Percentiles rank a stretch among this genome's conserved stretches.
These are phyloP conservation scores for Paraleonurus japonicus DNA, from an alignment of 257 asterid species.

Conservation along the genomic window DNA sequence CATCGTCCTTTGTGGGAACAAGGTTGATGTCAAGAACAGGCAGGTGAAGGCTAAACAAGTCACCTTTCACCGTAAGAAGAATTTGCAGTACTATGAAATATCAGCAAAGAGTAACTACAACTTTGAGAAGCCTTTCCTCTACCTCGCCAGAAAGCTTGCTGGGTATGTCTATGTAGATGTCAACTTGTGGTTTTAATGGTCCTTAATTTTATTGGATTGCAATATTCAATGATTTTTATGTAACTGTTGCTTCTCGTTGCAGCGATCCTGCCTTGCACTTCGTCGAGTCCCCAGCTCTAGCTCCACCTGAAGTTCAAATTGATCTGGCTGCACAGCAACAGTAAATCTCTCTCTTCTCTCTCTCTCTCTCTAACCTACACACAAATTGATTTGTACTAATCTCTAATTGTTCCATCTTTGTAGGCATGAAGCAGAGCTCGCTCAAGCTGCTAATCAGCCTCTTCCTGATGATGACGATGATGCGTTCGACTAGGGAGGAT, in stretches of 20 bases:
- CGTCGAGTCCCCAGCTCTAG: constrained; percentile 71
- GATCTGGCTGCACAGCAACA: constrained; percentile 58
- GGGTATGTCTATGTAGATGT: constrained; percentile 40
- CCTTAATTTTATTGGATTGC: background rate
- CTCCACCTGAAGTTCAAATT: constrained; percentile 68
- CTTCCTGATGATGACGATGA: constrained; percentile 90
- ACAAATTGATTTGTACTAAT: background rate
- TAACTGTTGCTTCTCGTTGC: background rate
- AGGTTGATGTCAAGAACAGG: constrained; percentile 79
- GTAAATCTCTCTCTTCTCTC: constrained; percentile 23
- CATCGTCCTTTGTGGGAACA: constrained; percentile 71
- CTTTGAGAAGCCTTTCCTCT: constrained; percentile 77
- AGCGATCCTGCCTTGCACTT: constrained; percentile 63
- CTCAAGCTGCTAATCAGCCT: constrained; percentile 65
- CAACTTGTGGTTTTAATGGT: background rate
- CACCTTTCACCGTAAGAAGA: constrained; percentile 71
- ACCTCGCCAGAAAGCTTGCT: constrained; percentile 72
- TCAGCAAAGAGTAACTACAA: constrained; percentile 85
- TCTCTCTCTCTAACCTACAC: too few relatives aligned
- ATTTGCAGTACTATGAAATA: constrained; percentile 69
- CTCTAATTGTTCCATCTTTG: background rate
- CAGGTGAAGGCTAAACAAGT: constrained; percentile 82
- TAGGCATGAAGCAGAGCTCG: constrained; percentile 80
- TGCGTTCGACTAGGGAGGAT: constrained; percentile 46
- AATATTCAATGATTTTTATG: background rate